phyloP scores from a whole-genome alignment of 2,329 filamentous ascomycete species.

The Penicillium frequentans region DNA sequence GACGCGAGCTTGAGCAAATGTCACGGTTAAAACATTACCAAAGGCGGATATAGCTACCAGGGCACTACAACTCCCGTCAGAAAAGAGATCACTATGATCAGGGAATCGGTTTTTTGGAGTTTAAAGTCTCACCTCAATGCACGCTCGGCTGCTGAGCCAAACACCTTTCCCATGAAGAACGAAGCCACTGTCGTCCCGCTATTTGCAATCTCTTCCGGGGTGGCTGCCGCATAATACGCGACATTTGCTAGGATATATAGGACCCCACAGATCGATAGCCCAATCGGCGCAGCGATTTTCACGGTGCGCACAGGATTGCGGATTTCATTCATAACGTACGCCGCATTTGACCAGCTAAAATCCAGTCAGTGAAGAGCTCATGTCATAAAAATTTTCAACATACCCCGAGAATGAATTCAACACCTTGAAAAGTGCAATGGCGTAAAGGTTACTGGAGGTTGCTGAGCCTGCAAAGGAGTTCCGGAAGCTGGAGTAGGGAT shows the following conservation, averaged over 20 bases:
- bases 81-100: background rate
- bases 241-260: slow-evolving; percentile 69
- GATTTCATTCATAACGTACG: slow-evolving; percentile 58
- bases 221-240: slow-evolving; percentile 61
- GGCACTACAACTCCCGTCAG: slow-evolving; percentile 50
- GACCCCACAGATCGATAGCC: slow-evolving; percentile 58
- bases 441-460: slow-evolving; percentile 61
- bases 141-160: slow-evolving; percentile 29
- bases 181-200: slow-evolving; percentile 46
- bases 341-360: slow-evolving; percentile 45
- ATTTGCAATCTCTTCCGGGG: slow-evolving; percentile 40
- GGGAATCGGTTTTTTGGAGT: background rate
- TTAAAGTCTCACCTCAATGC: slow-evolving; percentile 45
- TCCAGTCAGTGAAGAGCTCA: background rate
- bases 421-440: slow-evolving; percentile 71
- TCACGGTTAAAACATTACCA: slow-evolving; percentile 66
- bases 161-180: slow-evolving; percentile 46
- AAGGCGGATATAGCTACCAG: slow-evolving; percentile 68
- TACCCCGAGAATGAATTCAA: slow-evolving; percentile 64
- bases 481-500: slow-evolving; percentile 60
- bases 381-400: background rate
- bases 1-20: slow-evolving; percentile 67
- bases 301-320: slow-evolving; percentile 65
- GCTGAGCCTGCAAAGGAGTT: slow-evolving; percentile 64
- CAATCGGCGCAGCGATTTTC: slow-evolving; percentile 64